phyloP scores from a whole-genome alignment of 2,329 filamentous ascomycete genomes.

The Fusarium aywerte region DNA sequence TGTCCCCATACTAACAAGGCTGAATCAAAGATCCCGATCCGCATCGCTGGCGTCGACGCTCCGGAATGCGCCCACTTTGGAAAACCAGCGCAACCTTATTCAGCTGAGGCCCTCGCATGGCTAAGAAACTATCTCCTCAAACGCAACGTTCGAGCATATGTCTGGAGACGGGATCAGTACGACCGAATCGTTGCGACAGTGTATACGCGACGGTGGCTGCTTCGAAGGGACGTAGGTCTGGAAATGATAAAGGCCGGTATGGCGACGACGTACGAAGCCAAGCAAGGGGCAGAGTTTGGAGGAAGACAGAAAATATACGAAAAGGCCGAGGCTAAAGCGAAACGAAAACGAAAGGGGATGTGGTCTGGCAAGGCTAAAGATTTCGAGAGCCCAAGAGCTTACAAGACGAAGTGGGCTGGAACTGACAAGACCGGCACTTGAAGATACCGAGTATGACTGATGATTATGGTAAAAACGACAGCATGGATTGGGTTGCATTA shows the following conservation, averaged over 20 bases:
- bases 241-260: slow-evolving; percentile 88
- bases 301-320: slow-evolving; percentile 72
- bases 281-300: slow-evolving; percentile 89
- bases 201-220: slow-evolving; percentile 74
- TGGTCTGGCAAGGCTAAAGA: slow-evolving; percentile 74
- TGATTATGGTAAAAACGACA: slow-evolving; percentile 2
- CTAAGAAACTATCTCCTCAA: slow-evolving; percentile 77
- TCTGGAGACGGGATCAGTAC: slow-evolving; percentile 91
- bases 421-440: slow-evolving; percentile 32
- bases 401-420: slow-evolving; percentile 69
- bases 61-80: slow-evolving; percentile 95
- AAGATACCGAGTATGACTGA: slow-evolving; percentile 18
- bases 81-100: slow-evolving; percentile 83
- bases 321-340: slow-evolving; percentile 73
- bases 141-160: slow-evolving; percentile 80
- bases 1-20: slow-evolving; percentile 28
- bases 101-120: slow-evolving; percentile 83
- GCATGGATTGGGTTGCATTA: slow-evolving; percentile 17
- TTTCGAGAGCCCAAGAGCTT: slow-evolving; percentile 87
- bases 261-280: slow-evolving; percentile 94
- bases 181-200: slow-evolving; percentile 90
- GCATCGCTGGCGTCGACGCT: slow-evolving; percentile 91
- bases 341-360: slow-evolving; percentile 73
- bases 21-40: slow-evolving; percentile 76
- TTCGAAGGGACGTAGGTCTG: slow-evolving; percentile 83